Percentiles rank a stretch among this genome's conserved stretches.
phyloP scores from a whole-genome alignment of 352 stramenopile species.

The Phytophthora pluvialis region DNA sequence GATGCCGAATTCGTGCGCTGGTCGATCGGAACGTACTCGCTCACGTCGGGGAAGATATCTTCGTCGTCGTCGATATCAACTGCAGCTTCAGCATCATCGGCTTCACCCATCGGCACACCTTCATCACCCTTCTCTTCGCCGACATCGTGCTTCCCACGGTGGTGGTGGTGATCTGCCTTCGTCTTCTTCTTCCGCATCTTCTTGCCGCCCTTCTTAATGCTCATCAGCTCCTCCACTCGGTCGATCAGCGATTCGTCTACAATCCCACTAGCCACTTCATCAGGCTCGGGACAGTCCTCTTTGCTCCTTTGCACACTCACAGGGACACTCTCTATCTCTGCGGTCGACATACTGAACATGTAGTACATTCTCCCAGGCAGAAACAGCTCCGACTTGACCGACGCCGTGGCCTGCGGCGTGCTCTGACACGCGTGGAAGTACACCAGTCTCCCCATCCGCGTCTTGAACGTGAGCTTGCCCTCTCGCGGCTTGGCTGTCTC shows the following conservation, averaged over 20 bases:
- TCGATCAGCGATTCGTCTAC: slow-evolving; percentile 58
- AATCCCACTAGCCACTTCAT: slow-evolving; percentile 64
- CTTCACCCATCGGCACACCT: slow-evolving; percentile 10
- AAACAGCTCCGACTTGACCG: slow-evolving; percentile 68
- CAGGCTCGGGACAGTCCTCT: slow-evolving; percentile 67
- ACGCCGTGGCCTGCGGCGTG: slow-evolving; percentile 13
- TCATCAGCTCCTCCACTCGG: slow-evolving; percentile 45
- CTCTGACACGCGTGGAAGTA: slow-evolving; percentile 72
- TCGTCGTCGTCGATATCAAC: slow-evolving; percentile 47
- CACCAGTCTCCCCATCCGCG: slow-evolving; percentile 62
- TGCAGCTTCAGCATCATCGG: slow-evolving; percentile 7
- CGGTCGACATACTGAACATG: slow-evolving; percentile 57
- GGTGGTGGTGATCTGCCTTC: slow-evolving; percentile 31
- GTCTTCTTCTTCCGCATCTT: slow-evolving; percentile 60
- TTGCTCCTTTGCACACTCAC: slow-evolving; percentile 75
- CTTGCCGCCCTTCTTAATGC: slow-evolving; percentile 21
- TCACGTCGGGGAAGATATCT: slow-evolving; percentile 79
- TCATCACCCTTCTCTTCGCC: neutral
- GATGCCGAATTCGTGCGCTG: slow-evolving; percentile 38
- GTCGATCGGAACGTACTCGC: slow-evolving; percentile 76
- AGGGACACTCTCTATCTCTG: slow-evolving; percentile 57
- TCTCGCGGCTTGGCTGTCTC: slow-evolving; percentile 12
- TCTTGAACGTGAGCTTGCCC: slow-evolving; percentile 62
- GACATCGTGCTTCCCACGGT: neutral
- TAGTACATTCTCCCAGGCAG: slow-evolving; percentile 80